Percentiles rank a stretch among this genome's conserved stretches.
These are phyloP conservation scores for Holtermanniella nyarrowii DNA, from an alignment of 768 basidiomycete species.

Conservation along the genomic window DNA sequence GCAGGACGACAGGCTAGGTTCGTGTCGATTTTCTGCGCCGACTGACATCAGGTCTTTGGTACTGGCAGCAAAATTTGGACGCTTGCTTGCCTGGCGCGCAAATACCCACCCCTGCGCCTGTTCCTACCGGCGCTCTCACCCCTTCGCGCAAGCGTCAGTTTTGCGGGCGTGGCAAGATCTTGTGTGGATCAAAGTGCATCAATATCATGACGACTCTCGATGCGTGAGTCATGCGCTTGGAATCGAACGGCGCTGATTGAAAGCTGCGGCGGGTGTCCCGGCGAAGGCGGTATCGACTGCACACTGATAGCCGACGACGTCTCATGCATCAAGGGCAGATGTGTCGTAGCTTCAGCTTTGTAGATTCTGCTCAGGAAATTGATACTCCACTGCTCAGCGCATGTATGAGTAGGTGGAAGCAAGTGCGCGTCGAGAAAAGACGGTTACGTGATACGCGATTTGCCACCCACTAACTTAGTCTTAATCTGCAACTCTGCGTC, in stretches of 20 bases:
- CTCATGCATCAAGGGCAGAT: not conserved
- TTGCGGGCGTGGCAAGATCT: not conserved
- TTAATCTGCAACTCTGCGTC: too few species aligned
- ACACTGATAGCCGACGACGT: not conserved
- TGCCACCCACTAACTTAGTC: too few species aligned
- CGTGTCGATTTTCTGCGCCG: not conserved
- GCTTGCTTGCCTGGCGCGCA: constrained; percentile 1
- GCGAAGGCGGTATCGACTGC: not conserved
- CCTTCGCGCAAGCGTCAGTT: not conserved
- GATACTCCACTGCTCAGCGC: too few species aligned
- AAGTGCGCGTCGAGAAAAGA: too few species aligned
- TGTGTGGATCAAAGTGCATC: not conserved
- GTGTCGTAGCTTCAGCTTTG: not conserved
- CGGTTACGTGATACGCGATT: too few species aligned
- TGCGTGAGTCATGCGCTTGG: not conserved
- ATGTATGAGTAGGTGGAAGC: too few species aligned
- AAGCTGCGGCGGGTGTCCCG: not conserved
- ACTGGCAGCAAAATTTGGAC: not conserved
- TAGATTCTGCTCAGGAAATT: too few species aligned
- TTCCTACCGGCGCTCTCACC: not conserved
- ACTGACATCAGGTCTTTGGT: constrained; percentile 1
- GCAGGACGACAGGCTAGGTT: constrained; percentile 2
- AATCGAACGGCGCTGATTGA: not conserved
- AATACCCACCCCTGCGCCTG: not conserved
- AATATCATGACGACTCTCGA: not conserved